These are phyloP conservation scores for Populus hybrid DNA, from an alignment of 441 rosid species.

Conservation along the genomic window DNA sequence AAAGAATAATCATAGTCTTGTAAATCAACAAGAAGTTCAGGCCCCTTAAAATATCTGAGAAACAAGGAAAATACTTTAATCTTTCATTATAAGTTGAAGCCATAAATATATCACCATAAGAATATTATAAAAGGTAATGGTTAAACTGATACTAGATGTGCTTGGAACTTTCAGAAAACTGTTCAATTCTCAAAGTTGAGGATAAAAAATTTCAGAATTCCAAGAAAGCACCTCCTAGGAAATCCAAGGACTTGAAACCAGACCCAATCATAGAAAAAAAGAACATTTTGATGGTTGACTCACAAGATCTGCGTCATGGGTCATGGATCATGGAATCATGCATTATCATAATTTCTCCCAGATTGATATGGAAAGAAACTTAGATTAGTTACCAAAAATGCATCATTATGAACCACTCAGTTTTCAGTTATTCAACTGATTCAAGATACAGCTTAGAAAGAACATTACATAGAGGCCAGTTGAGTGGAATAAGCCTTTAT, in stretches of 20 bases:
- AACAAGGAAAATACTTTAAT: conserved; percentile 19
- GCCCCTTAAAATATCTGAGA: conserved; percentile 88
- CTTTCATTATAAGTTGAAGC: conserved; percentile 6
- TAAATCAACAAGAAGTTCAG: conserved; percentile 87
- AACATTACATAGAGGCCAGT: neutral
- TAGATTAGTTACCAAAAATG: neutral
- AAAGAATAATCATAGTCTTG: conserved; percentile 96
- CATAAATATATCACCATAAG: conserved; percentile 4
- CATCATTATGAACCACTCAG: neutral
- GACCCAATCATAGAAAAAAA: neutral
- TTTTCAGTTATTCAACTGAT: neutral
- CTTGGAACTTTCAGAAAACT: neutral
- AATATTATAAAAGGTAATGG: neutral
- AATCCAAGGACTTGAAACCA: neutral
- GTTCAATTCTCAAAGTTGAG: too few species aligned
- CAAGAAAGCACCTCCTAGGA: neutral
- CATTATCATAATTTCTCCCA: neutral
- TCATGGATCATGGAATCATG: neutral
- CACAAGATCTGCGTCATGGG: neutral
- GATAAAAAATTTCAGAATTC: neutral
- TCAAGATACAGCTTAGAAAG: neutral
- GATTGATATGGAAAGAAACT: neutral
- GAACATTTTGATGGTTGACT: neutral
- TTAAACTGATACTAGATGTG: neutral
- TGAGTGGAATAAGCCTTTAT: neutral